Evolutionary conservation across 2,329 filamentous ascomycete species (phyloP).

Genomic region (Penicillium thymicola): DNA sequence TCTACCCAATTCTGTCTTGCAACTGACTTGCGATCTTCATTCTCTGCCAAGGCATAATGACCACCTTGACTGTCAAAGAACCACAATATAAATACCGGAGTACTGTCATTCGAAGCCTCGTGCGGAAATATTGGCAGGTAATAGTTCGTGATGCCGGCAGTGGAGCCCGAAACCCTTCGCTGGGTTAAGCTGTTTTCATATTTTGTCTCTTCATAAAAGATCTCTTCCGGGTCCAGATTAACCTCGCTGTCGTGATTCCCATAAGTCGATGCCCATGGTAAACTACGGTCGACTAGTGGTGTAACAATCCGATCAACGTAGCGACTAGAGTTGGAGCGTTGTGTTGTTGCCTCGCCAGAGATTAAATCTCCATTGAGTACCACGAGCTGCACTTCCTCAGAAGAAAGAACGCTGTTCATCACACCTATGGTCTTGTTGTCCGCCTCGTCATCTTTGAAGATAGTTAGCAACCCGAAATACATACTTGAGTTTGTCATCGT

Average conservation of each 20-base stretch:
- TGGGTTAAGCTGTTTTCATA: conserved; percentile 41
- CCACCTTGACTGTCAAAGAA: conserved; percentile 69
- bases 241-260: conserved; percentile 66
- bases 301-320: conserved; percentile 60
- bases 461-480: conserved; percentile 33
- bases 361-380: conserved; percentile 71
- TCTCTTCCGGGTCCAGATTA: conserved; percentile 52
- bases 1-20: conserved; percentile 47
- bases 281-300: conserved; percentile 54
- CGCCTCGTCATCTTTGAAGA: conserved; percentile 30
- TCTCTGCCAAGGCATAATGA: conserved; percentile 45
- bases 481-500: conserved; percentile 42
- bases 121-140: conserved; percentile 50
- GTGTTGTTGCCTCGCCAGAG: conserved; percentile 61
- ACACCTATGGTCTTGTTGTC: conserved; percentile 58
- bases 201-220: conserved; percentile 43
- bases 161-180: conserved; percentile 39
- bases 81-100: conserved; percentile 58
- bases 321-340: conserved; percentile 52
- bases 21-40: conserved; percentile 23
- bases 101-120: conserved; percentile 36
- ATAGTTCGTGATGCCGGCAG: conserved; percentile 53
- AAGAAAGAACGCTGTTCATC: conserved; percentile 57
- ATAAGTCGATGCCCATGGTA: conserved; percentile 66
- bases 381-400: conserved; percentile 58